Evolutionary conservation across 768 basidiomycete species (phyloP).

Genomic region (Hericium rajendrae): DNA sequence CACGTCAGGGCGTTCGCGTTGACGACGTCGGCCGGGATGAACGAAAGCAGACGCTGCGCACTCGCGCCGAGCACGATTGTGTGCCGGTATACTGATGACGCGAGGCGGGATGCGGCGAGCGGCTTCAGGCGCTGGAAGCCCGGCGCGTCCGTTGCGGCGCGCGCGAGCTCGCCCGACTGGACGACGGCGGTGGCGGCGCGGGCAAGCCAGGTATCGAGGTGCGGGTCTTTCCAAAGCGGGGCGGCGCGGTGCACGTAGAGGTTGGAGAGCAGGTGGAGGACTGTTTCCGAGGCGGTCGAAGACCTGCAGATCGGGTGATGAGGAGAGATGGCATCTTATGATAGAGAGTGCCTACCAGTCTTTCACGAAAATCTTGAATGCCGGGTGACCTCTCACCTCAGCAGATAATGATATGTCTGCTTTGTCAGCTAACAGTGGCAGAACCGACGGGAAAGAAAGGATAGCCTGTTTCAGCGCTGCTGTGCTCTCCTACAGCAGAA

Average conservation of each 20-base stretch:
- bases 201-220: constrained; percentile 57
- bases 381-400: constrained; percentile 46
- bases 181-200: constrained; percentile 40
- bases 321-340: not conserved
- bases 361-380: constrained; percentile 65
- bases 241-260: constrained; percentile 77
- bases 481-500: constrained; percentile 42
- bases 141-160: constrained; percentile 25
- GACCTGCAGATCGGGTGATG: not conserved
- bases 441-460: constrained; percentile 66
- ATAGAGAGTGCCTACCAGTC: constrained; percentile 36
- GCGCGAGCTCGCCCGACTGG: constrained; percentile 20
- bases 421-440: constrained; percentile 80
- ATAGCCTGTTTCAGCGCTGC: constrained; percentile 67
- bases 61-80: constrained; percentile 62
- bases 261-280: constrained; percentile 75
- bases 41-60: constrained; percentile 53
- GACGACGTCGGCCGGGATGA: constrained; percentile 54
- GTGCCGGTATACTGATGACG: constrained; percentile 61
- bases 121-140: constrained; percentile 25
- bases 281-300: constrained; percentile 16
- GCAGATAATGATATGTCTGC: constrained; percentile 58
- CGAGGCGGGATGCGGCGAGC: constrained; percentile 30
- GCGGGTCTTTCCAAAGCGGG: constrained; percentile 73
- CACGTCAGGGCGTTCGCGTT: constrained; percentile 55